phyloP scores from a whole-genome alignment of 495 filamentous ascomycete species.

The Tuber magnatum region DNA sequence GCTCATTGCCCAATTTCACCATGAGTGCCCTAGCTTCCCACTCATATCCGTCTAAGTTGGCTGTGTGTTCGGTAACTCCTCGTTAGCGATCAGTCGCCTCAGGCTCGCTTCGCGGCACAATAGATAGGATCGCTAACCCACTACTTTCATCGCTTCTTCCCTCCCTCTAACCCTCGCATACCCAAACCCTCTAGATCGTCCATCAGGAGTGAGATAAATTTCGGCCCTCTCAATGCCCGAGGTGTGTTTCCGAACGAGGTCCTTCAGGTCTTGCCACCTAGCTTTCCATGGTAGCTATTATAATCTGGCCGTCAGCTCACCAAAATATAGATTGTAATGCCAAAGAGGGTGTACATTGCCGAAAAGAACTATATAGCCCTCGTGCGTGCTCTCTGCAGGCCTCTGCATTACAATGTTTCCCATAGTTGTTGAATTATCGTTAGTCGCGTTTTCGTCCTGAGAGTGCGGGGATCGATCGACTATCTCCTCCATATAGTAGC shows the following conservation, averaged over 20 bases:
- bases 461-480: neutral
- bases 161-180: constrained; percentile 24
- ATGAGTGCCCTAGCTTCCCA: constrained; percentile 28
- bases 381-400: constrained; percentile 12
- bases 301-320: neutral
- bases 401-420: constrained; percentile 21
- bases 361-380: constrained; percentile 20
- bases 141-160: constrained; percentile 24
- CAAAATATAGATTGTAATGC: neutral
- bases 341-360: constrained; percentile 11
- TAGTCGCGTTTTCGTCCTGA: neutral
- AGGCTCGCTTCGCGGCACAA: neutral
- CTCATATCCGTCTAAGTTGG: constrained; percentile 15
- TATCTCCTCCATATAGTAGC: neutral
- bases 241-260: constrained; percentile 25
- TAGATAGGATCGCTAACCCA: constrained; percentile 4
- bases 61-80: neutral
- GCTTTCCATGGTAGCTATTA: constrained; percentile 26
- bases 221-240: constrained; percentile 20
- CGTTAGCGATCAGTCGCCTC: neutral
- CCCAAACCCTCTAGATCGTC: constrained; percentile 24
- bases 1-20: constrained; percentile 19
- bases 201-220: constrained; percentile 15
- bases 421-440: constrained; percentile 7
- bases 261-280: constrained; percentile 34